A percentile compares a stretch with the other conserved stretches of the same genome.
phyloP scores from a whole-genome alignment of 139 green algal species.

The Tetratostichococcus sp. region DNA sequence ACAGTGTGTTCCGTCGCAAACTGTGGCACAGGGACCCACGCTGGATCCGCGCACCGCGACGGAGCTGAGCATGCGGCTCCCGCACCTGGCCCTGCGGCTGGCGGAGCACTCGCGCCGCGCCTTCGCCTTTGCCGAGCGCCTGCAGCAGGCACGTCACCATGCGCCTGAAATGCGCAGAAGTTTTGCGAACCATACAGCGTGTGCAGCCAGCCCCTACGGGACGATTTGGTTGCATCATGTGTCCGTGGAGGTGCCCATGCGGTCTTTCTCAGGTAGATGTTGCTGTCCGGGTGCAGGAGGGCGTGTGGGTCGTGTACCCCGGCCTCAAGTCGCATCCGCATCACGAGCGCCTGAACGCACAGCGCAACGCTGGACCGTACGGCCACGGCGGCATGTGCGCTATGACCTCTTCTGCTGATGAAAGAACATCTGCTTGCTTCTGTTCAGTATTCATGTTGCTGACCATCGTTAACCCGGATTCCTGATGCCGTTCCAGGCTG shows the following conservation, averaged over 20 bases:
- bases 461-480: too few relatives aligned
- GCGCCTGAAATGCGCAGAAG: too few relatives aligned
- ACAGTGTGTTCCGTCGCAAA: too few relatives aligned
- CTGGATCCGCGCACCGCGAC: slow-evolving; percentile 69
- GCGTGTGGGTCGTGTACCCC: slow-evolving; percentile 56
- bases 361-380: slow-evolving; percentile 60
- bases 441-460: too few relatives aligned
- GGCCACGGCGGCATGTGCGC: slow-evolving; percentile 52
- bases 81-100: slow-evolving; percentile 68
- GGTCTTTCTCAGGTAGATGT: too few relatives aligned
- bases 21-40: slow-evolving; percentile 47
- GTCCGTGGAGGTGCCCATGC: background rate
- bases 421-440: too few relatives aligned
- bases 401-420: too few relatives aligned
- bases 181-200: too few relatives aligned
- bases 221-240: too few relatives aligned
- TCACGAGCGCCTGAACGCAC: slow-evolving; percentile 29
- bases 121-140: slow-evolving; percentile 32
- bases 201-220: too few relatives aligned
- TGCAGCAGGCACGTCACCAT: slow-evolving; percentile 24
- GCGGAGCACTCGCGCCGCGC: slow-evolving; percentile 56
- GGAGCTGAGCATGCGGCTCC: slow-evolving; percentile 65
- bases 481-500: background rate
- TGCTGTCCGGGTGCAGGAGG: slow-evolving; percentile 4
- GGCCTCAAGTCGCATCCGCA: slow-evolving; percentile 59